Percentiles rank a stretch among this genome's conserved stretches.
Conservation (phyloP, 2,329 filamentous ascomycete species). For the Nemania bipapillata region DNA sequence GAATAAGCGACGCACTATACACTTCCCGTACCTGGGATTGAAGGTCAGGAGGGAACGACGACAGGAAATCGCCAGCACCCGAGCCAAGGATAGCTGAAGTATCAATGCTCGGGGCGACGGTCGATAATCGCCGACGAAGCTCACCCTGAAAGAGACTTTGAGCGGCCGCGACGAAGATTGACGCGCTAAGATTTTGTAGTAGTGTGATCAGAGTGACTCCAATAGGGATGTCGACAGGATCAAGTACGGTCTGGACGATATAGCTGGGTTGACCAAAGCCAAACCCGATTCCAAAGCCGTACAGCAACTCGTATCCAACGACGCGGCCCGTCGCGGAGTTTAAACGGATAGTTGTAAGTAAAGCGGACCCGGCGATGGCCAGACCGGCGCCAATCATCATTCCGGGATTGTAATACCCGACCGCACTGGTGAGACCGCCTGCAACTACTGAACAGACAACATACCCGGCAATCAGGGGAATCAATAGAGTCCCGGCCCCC, state of each 20-base stretch:
- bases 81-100: not conserved
- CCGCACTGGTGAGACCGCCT: slow-evolving; percentile 29
- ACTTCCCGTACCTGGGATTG: not conserved
- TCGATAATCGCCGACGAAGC: slow-evolving; percentile 12
- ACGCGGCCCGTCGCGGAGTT: slow-evolving; percentile 23
- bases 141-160: slow-evolving; percentile 39
- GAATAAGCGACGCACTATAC: not conserved
- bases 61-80: not conserved
- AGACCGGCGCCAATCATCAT: slow-evolving; percentile 36
- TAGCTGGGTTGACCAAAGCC: slow-evolving; percentile 40
- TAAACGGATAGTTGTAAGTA: slow-evolving; percentile 35
- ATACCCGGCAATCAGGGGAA: not conserved
- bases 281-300: slow-evolving; percentile 40
- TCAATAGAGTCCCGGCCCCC: not conserved
- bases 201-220: slow-evolving; percentile 37
- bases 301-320: slow-evolving; percentile 37
- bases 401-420: slow-evolving; percentile 33
- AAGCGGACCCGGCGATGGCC: slow-evolving; percentile 31
- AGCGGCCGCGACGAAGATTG: slow-evolving; percentile 37
- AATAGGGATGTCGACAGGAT: slow-evolving; percentile 35
- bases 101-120: not conserved
- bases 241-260: slow-evolving; percentile 39
- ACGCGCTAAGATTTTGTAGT: slow-evolving; percentile 40
- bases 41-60: not conserved
- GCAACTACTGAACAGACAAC: not conserved